Percentiles rank a stretch among this genome's conserved stretches.
Conservation (phyloP, 805 yeast genomes). For the Starmerella vitae region DNA sequence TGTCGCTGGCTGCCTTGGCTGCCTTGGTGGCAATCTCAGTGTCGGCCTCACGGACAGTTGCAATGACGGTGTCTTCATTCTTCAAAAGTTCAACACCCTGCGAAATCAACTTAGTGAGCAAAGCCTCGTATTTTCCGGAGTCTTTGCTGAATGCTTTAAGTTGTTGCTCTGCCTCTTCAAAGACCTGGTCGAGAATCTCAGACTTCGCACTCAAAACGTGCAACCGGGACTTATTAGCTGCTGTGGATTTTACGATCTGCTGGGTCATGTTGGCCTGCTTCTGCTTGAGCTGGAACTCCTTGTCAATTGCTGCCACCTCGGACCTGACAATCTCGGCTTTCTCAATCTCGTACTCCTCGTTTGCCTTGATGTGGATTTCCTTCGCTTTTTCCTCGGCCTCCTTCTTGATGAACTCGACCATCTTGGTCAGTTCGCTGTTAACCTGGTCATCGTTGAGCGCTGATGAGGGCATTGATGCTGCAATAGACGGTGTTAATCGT, state of each 20-base stretch:
- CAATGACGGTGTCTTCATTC: constrained; percentile 46
- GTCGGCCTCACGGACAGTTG: constrained; percentile 59
- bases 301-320: constrained; percentile 80
- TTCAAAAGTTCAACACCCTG: constrained; percentile 54
- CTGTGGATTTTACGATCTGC: constrained; percentile 89
- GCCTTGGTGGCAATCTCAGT: constrained; percentile 47
- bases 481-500: too few relatives aligned
- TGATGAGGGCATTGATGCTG: constrained; percentile 17
- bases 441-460: constrained; percentile 44
- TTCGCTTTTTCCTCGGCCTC: constrained; percentile 98
- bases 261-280: constrained; percentile 88
- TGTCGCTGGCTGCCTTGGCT: constrained; percentile 45
- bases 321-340: constrained; percentile 89
- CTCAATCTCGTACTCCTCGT: constrained; percentile 97
- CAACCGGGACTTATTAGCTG: constrained; percentile 89
- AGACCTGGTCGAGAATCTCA: constrained; percentile 58
- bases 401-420: constrained; percentile 97
- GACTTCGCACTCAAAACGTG: constrained; percentile 80
- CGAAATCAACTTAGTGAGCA: constrained; percentile 64
- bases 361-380: constrained; percentile 89
- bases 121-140: constrained; percentile 45
- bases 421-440: constrained; percentile 86
- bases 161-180: constrained; percentile 51
- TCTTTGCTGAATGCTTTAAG: constrained; percentile 46
- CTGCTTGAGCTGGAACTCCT: constrained; percentile 61